These are phyloP conservation scores for Papilionanthe hybrid DNA, from an alignment of 116 monocot genomes.

Conservation along the genomic window DNA sequence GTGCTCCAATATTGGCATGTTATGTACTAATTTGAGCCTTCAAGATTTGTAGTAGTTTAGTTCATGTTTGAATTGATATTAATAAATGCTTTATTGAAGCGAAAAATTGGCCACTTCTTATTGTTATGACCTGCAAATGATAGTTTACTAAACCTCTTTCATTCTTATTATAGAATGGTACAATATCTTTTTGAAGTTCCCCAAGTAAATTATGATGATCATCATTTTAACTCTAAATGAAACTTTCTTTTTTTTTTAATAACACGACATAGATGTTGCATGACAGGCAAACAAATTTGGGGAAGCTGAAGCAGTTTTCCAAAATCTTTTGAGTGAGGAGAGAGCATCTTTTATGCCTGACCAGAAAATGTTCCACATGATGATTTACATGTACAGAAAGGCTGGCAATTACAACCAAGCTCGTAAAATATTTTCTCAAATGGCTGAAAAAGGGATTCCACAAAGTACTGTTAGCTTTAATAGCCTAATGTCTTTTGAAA, in stretches of 20 bases:
- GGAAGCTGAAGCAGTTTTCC: conserved; percentile 72
- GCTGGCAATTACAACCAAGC: conserved; percentile 80
- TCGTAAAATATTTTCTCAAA: conserved; percentile 76
- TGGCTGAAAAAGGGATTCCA: conserved; percentile 68
- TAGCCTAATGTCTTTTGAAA: conserved; percentile 97
- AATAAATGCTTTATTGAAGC: neutral
- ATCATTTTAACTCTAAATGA: neutral
- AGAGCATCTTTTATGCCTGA: conserved; percentile 80
- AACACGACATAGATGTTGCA: neutral
- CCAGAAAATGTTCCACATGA: conserved; percentile 98
- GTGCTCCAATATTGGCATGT: too few relatives aligned
- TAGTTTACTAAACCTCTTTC: neutral
- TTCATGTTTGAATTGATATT: neutral
- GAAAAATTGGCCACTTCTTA: neutral
- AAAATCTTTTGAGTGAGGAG: conserved; percentile 62
- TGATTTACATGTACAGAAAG: conserved; percentile 98
- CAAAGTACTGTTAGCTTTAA: conserved; percentile 83
- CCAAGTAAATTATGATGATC: neutral
- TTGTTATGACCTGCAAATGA: neutral
- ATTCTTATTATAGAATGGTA: neutral
- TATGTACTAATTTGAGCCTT: too few relatives aligned
- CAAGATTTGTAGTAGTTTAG: too few relatives aligned
- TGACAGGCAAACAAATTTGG: conserved; percentile 68
- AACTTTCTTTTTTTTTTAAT: neutral
- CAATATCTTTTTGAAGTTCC: neutral